Evolutionary conservation across 2,329 filamentous ascomycete genomes (phyloP).

Genomic region (Colletotrichum navitas): DNA sequence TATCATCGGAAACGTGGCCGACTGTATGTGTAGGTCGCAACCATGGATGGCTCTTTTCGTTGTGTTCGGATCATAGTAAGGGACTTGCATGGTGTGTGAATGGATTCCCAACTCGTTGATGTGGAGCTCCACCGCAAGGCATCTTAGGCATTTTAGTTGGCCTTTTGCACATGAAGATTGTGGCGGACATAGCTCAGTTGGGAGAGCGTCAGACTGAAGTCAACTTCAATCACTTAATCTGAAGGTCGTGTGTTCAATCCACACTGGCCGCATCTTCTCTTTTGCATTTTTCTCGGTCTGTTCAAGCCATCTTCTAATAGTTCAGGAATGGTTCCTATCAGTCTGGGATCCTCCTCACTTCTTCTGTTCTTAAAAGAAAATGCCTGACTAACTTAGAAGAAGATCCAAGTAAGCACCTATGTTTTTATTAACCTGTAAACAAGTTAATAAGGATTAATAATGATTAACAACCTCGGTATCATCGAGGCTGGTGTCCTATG

Average conservation of each 20-base stretch:
- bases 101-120: no score
- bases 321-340: no score
- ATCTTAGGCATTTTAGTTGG: rapidly evolving
- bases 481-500: neutral
- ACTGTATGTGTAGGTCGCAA: neutral
- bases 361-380: neutral
- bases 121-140: neutral
- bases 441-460: neutral
- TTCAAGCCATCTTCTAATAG: no score
- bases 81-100: neutral
- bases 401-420: neutral
- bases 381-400: neutral
- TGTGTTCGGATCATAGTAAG: neutral
- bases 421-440: neutral
- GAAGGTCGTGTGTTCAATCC: constrained; percentile 40
- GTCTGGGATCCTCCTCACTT: no score
- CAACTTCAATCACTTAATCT: constrained; percentile 40
- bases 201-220: constrained; percentile 43
- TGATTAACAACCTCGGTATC: neutral
- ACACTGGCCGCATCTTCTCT: constrained; percentile 38
- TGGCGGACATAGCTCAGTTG: constrained; percentile 42
- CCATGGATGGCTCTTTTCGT: neutral
- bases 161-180: neutral
- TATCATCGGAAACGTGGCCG: neutral
- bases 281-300: neutral